Conservation (phyloP, 2,329 filamentous ascomycete species). For the Talaromyces islandicus region DNA sequence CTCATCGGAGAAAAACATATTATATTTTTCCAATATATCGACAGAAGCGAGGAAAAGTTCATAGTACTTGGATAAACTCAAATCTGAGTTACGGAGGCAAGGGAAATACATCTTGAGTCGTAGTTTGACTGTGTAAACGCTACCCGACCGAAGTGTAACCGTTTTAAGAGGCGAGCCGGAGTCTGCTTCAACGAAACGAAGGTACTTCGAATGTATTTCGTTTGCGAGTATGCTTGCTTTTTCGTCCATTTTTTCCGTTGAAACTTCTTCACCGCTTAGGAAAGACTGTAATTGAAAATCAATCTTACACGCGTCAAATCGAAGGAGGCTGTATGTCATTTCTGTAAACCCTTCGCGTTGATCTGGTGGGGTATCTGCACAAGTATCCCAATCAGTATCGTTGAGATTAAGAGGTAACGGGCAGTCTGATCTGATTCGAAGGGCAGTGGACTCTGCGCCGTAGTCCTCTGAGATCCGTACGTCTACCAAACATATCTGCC, state of each 20-base stretch:
- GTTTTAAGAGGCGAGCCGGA: neutral
- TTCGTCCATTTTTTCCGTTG: neutral
- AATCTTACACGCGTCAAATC: slow-evolving; percentile 1
- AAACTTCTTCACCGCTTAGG: neutral
- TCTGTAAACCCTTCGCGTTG: slow-evolving; percentile 1
- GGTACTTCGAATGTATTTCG: neutral
- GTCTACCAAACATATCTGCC: slow-evolving; percentile 13
- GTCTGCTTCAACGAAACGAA: neutral
- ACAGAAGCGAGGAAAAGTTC: neutral
- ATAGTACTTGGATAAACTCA: neutral
- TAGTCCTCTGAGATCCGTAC: slow-evolving; percentile 8
- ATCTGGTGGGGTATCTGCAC: neutral
- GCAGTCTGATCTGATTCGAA: neutral
- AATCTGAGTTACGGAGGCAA: neutral
- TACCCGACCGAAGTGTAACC: neutral
- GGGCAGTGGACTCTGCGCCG: neutral
- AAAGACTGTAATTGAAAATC: neutral
- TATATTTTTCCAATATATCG: slow-evolving; percentile 3
- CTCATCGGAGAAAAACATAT: neutral
- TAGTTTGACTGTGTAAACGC: neutral
- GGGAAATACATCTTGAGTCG: neutral
- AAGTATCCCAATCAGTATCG: slow-evolving; percentile 2
- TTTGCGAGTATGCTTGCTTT: neutral
- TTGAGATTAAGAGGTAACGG: slow-evolving; percentile 5
- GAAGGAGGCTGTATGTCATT: slow-evolving; percentile 6